phyloP scores from a whole-genome alignment of 2,329 filamentous ascomycete genomes.

The Pseudonectria foliicola region DNA sequence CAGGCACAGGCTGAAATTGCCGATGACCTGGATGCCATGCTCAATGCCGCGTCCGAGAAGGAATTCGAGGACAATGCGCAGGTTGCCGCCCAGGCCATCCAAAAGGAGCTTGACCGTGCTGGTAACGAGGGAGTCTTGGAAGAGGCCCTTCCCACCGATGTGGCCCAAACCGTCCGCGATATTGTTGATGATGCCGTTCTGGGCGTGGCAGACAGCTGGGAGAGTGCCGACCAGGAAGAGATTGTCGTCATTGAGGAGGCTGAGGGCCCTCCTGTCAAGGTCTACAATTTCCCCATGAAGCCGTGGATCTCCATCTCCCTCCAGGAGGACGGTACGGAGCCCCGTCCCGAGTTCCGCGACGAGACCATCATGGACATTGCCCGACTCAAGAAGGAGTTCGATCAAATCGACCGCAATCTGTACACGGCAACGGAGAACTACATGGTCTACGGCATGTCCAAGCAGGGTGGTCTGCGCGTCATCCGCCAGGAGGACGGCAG shows the following conservation, averaged over 20 bases:
- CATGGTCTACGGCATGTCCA: constrained; percentile 91
- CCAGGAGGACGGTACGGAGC: constrained; percentile 46
- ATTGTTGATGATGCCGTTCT: constrained; percentile 42
- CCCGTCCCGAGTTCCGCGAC: constrained; percentile 61
- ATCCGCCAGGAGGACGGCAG: constrained; percentile 91
- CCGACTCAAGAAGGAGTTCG: constrained; percentile 92
- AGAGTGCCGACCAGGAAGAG: constrained; percentile 72
- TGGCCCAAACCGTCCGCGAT: constrained; percentile 33
- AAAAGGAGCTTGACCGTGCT: constrained; percentile 48
- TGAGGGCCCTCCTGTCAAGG: constrained; percentile 59
- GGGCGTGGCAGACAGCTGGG: constrained; percentile 80
- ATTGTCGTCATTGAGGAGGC: constrained; percentile 60
- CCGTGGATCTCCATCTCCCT: constrained; percentile 90
- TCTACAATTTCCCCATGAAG: constrained; percentile 94
- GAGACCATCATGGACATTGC: constrained; percentile 88
- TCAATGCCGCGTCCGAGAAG: constrained; percentile 43
- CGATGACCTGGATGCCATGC: constrained; percentile 40
- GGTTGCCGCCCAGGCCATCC: constrained; percentile 39
- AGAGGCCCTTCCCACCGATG: constrained; percentile 28
- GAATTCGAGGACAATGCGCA: constrained; percentile 46
- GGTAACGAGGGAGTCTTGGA: constrained; percentile 48
- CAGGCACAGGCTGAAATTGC: constrained; percentile 40
- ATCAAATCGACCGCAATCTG: constrained; percentile 90
- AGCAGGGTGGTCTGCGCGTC: constrained; percentile 84
- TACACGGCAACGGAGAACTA: constrained; percentile 84